Evolutionary conservation across 2,329 filamentous ascomycete species (phyloP).

Genomic region (Colletotrichum acutatum): DNA sequence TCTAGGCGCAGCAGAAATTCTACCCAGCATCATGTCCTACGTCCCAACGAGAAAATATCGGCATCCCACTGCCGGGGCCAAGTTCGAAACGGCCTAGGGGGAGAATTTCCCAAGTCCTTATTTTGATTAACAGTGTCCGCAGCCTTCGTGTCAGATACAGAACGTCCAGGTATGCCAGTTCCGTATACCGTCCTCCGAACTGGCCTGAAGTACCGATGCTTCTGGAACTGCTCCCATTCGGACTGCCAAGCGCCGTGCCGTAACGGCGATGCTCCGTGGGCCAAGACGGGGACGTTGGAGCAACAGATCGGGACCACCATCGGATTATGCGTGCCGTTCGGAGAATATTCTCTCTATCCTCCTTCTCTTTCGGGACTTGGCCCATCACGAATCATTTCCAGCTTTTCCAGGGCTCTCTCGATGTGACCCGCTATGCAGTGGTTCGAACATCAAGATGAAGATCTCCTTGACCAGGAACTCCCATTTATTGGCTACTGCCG

Average conservation of each 20-base stretch:
- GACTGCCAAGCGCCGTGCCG: constrained; percentile 11
- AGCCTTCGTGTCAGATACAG: background rate
- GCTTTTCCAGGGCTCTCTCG: background rate
- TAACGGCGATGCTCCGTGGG: background rate
- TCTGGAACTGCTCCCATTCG: background rate
- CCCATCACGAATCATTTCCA: background rate
- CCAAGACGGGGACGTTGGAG: background rate
- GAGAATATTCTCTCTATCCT: background rate
- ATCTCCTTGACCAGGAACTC: background rate
- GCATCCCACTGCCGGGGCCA: background rate
- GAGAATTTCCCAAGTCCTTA: background rate
- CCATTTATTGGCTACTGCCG: background rate
- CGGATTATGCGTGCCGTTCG: background rate
- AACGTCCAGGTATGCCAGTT: background rate
- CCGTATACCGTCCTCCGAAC: background rate
- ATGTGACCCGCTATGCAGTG: background rate
- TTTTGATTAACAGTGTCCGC: background rate
- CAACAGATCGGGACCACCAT: background rate
- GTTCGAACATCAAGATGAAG: background rate
- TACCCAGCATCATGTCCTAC: constrained; percentile 1
- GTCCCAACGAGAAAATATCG: background rate
- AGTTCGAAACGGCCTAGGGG: background rate
- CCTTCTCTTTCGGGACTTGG: background rate
- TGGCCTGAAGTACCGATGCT: background rate
- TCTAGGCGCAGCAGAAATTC: background rate